Base-by-base conservation (phyloP, 2,329 filamentous ascomycete genomes). In the Huntiella decipiens region DNA sequence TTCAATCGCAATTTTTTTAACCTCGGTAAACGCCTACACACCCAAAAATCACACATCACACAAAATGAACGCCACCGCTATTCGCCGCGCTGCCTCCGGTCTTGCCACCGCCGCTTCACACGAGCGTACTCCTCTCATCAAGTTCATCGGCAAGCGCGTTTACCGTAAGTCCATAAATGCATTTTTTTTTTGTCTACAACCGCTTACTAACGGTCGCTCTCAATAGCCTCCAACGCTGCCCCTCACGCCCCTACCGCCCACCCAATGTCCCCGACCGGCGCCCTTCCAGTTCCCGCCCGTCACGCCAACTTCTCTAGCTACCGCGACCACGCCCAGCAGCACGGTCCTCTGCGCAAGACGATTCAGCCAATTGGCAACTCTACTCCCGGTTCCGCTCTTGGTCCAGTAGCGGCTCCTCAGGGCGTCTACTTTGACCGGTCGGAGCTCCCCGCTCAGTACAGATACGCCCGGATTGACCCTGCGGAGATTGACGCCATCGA, bases 401-500 rank as follows among this genome's bases (percentile, higher is more conserved):
- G 88, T 40, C 65, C 82, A 10, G 68, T 96, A 51, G 60, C 71
- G 53, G 71, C 87, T 34, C 71, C 71, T 50, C 63, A 75, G 56
- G 88, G 88, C 54, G 67, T 84, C 61, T 85, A 72, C 63, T 95
- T 94, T 60, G 91, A 96, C 63, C 77, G 86, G 55, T 82, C 76
- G 54, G 82, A 98, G 65, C 77, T 98, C 17, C 88, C 91, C 13
- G 60, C 68, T 52, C 76, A 88, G 56, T 98, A 95, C 73, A 76
- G 79, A 57, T 74, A 85, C 53, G 66, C 74, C 42, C 72, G 76
- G 10, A 82, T 87, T 64, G 79, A 74, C 34, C 63, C 78, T 54
- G 77, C 78, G 38, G 91, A 98, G 73, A 98, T 98, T 50, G 91
- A 96, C 62, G 87, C 86, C 16, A 74, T 98, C 57, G 86, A 95